Base-by-base conservation (phyloP, 352 stramenopile genomes). In the Globisporangium paddicum region DNA sequence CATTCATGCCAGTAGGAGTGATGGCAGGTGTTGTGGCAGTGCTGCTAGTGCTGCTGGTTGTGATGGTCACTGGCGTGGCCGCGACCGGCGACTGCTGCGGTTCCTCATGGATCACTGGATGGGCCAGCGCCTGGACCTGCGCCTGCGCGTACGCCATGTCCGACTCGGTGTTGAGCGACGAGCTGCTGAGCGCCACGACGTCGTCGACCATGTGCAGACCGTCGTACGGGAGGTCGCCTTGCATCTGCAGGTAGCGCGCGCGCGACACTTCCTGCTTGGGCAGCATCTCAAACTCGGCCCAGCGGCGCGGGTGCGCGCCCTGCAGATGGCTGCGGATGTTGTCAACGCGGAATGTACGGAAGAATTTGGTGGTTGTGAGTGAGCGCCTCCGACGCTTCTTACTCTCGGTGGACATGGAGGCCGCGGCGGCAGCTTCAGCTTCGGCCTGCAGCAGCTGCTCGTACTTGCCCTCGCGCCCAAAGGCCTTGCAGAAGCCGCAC, bases 301-400 rank as follows among this genome's bases (percentile, higher is more conserved):
- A 94, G 14, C 82, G 82, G 2, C 79, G 72, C 26, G 82, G 84
- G 49, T 92, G 82, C 16, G 84, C 80, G 21, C 79, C 77, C n/a
- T 85, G 78, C 63, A 94, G 49, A 50, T 94, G 84, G 67, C 82
- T 94, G 45, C 84, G 84, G 63, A 94, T 92, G 58, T 94, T 94
- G 70, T 94, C 84, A 13, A 94, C 77, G 13, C 84, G 80, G 61
- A 91, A 94, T 5, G 84, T 73, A 28, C 84, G 82, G 63, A 94
- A 94, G 64, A 92, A 94, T 73, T 94, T 94, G 60, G 79, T 91
- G 41, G 84, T 94, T 44, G 84, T 94, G 32, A 91, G 66, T 51
- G 82, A 91, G 37, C 82, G 82, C 32, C 82, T 73, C 32, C 84
- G 76, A 44, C 83, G 68, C 69, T 91, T 91, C 71, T 94, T 91